phyloP scores from a whole-genome alignment of 163 green algal species.

The Prototheca cutis region DNA sequence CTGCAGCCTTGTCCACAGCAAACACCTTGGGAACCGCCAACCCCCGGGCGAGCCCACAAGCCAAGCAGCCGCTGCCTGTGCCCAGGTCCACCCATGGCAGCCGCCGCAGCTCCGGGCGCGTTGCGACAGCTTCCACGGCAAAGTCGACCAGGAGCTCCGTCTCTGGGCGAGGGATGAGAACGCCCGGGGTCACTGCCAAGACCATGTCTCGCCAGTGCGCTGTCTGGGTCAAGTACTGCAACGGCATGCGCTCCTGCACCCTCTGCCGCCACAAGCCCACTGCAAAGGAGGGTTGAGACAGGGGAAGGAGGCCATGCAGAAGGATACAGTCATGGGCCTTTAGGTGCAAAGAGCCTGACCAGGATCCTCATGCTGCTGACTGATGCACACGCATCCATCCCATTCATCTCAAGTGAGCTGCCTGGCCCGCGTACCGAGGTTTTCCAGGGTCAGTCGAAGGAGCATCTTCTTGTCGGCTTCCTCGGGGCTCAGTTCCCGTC shows the following conservation, averaged over 20 bases:
- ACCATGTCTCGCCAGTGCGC: slow-evolving; percentile 72
- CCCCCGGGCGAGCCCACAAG: slow-evolving; percentile 41
- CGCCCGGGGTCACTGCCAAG: slow-evolving; percentile 63
- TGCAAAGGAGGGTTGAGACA: not conserved
- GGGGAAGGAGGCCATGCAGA: slow-evolving; percentile 3
- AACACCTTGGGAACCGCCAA: slow-evolving; percentile 31
- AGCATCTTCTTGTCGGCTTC: slow-evolving; percentile 1
- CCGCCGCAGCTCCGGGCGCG: slow-evolving; percentile 14
- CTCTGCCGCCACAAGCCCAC: slow-evolving; percentile 17
- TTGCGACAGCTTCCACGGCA: slow-evolving; percentile 14
- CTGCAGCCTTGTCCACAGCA: slow-evolving; percentile 56
- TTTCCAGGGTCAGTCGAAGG: not conserved
- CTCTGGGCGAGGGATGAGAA: slow-evolving; percentile 77
- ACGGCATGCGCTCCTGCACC: slow-evolving; percentile 45
- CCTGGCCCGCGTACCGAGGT: not conserved
- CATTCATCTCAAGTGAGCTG: not conserved
- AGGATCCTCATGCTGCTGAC: too few species aligned
- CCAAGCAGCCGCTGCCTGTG: slow-evolving; percentile 76
- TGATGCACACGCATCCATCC: not conserved
- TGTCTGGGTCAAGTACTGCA: slow-evolving; percentile 71
- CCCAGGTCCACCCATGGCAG: slow-evolving; percentile 70
- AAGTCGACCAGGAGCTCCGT: slow-evolving; percentile 63
- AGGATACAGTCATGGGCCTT: not conserved
- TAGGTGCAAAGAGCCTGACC: not conserved
- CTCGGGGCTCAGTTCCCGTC: slow-evolving; percentile 1